Conservation (phyloP, 2,329 filamentous ascomycete genomes). For the Alternaria ventricosa region DNA sequence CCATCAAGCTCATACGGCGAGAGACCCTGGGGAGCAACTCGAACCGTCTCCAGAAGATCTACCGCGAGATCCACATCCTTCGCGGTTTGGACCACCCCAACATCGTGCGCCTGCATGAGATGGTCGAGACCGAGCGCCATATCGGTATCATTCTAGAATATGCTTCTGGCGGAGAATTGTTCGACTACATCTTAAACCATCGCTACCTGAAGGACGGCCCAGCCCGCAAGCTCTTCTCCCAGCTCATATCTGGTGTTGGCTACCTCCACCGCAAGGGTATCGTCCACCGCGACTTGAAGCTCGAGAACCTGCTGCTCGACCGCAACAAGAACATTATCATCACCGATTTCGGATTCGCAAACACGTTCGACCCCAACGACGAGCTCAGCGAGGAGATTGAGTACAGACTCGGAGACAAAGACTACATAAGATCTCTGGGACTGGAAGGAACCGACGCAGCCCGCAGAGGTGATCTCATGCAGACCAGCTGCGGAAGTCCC, state of each 20-base stretch:
- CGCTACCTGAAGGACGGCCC: slow-evolving; percentile 94
- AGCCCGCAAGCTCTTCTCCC: slow-evolving; percentile 89
- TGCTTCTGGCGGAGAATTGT: slow-evolving; percentile 94
- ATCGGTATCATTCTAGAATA: slow-evolving; percentile 99
- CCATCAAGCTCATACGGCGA: slow-evolving; percentile 95
- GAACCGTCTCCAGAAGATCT: slow-evolving; percentile 90
- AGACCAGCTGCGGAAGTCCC: slow-evolving; percentile 96
- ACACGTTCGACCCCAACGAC: slow-evolving; percentile 90
- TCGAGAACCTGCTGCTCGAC: slow-evolving; percentile 94
- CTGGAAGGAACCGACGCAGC: slow-evolving; percentile 80
- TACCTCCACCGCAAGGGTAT: slow-evolving; percentile 99
- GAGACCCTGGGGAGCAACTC: slow-evolving; percentile 90
- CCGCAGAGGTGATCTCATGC: slow-evolving; percentile 93
- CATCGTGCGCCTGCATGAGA: slow-evolving; percentile 95
- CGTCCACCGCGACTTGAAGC: slow-evolving; percentile 93
- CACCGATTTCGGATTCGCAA: slow-evolving; percentile 98
- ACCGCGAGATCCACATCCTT: slow-evolving; percentile 93
- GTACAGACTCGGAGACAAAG: slow-evolving; percentile 82
- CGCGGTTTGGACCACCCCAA: slow-evolving; percentile 90
- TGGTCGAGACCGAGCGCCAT: slow-evolving; percentile 96
- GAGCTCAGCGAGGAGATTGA: slow-evolving; percentile 91
- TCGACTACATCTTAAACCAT: slow-evolving; percentile 97
- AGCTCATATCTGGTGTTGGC: slow-evolving; percentile 93
- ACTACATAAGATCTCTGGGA: slow-evolving; percentile 85
- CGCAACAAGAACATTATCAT: slow-evolving; percentile 99